These are phyloP conservation scores for Fraxinus sp. DNA, from an alignment of 305 asterid genomes.

Conservation along the genomic window DNA sequence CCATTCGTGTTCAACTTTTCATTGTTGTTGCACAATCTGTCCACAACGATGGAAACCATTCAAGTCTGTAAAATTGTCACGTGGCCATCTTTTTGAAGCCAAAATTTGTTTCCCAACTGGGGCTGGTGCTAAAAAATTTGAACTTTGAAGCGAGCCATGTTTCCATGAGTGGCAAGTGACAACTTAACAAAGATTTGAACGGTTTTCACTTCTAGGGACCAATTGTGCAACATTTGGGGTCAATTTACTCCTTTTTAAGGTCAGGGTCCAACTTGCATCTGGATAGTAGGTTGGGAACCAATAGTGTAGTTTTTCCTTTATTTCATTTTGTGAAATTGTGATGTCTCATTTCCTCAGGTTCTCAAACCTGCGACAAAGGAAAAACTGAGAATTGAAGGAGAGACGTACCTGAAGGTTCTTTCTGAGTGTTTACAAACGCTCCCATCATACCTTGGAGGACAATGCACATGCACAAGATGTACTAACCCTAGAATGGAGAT, in stretches of 20 bases:
- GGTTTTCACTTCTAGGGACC: neutral
- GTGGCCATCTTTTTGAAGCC: neutral
- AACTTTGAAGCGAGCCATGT: neutral
- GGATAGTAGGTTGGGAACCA: neutral
- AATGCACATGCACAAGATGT: slow-evolving; percentile 70
- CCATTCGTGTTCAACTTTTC: neutral
- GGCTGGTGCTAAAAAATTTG: neutral
- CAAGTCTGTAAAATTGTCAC: neutral
- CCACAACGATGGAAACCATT: neutral
- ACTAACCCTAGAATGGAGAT: slow-evolving; percentile 28
- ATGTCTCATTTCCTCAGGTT: slow-evolving; percentile 42
- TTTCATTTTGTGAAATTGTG: slow-evolving; percentile 10
- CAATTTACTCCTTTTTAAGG: neutral
- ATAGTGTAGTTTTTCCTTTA: neutral
- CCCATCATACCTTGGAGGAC: slow-evolving; percentile 88
- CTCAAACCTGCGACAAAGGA: slow-evolving; percentile 76
- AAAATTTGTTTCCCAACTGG: neutral
- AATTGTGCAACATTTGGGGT: neutral
- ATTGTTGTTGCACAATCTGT: neutral
- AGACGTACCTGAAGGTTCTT: slow-evolving; percentile 46
- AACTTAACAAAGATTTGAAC: neutral
- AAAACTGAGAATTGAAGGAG: slow-evolving; percentile 84
- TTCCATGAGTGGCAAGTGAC: neutral
- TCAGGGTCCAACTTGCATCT: neutral
- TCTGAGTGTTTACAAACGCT: slow-evolving; percentile 50